Evolutionary conservation across 2,329 filamentous ascomycete species (phyloP), one percentile per base, ranked within the genome.

Genomic region (Bipolaris sorokiniana): DNA sequence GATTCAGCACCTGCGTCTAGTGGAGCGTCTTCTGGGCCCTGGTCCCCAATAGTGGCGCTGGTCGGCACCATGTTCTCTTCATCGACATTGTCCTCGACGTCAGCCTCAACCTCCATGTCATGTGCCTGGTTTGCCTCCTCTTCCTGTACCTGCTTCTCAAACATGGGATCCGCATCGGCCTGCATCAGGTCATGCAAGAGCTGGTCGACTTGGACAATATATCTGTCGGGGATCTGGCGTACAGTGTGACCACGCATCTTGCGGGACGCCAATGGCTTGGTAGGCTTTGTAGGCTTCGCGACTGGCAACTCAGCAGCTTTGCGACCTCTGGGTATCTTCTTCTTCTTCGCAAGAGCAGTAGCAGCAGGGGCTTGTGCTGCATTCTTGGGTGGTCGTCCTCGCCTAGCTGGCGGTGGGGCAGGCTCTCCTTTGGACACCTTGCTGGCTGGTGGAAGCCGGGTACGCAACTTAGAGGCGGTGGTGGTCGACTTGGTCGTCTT

Each of bases 151-250:
- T 48, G 36, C 3, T 53, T n/a, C 3, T 9, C 45, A 20, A 22
- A n/a, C 28, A 3, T 9, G 13, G 22, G 5, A 10, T 40, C 33
- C 13, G 40, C 42, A 15, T 47, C 20, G 1, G 51, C 55, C 41
- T 50, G 44, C 31, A 56, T 42, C 3, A 59, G 40, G 2, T 49
- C 49, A 2, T 42, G 26, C 7, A 56, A 41, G 34, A 52, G 41
- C 48, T 59, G 44, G 9, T 59, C 48, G 7, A 59, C 34, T 22
- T 51, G 47, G 1, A 40, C 46, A 44, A 58, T 3, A 34, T 64
- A 68, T 48, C 61, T 68, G 46, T 73, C 67, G 1, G 67, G 66
- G 7, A 74, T 60, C n/a, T 73, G 67, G n/a, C 71, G 38, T 1
- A 57, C 33, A 1, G 68, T 69, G 50, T 65, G 65, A 23, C 71